Percentiles rank a stretch among this genome's conserved stretches.
phyloP scores from a whole-genome alignment of 768 basidiomycete genomes.

The Scleroderma bovista region DNA sequence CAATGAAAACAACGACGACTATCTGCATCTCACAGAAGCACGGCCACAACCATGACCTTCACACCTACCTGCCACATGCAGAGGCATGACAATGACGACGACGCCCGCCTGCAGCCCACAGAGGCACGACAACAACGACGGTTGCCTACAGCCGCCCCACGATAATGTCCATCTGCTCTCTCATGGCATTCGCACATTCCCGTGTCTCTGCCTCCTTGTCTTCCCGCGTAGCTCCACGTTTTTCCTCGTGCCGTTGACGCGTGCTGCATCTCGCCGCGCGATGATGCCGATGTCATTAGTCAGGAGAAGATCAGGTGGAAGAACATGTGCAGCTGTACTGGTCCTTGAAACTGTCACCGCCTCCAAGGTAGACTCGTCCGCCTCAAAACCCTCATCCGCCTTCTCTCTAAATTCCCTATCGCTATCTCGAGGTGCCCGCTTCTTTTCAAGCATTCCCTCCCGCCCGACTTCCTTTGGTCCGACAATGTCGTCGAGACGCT shows the following conservation, averaged over 20 bases:
- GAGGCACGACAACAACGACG: no score
- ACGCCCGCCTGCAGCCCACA: no score
- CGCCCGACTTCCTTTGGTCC: conserved; percentile 77
- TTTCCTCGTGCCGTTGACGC: conserved; percentile 55
- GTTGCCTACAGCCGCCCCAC: no score
- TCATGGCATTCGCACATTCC: conserved; percentile 58
- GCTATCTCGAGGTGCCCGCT: conserved; percentile 62
- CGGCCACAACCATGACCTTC: no score
- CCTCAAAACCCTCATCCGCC: conserved; percentile 72
- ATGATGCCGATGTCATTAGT: conserved; percentile 43
- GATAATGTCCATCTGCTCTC: no score
- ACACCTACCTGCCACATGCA: no score
- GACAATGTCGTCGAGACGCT: conserved; percentile 69
- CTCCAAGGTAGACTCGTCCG: conserved; percentile 78
- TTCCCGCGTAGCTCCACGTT: conserved; percentile 34
- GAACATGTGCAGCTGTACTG: conserved; percentile 42
- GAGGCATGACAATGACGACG: no score
- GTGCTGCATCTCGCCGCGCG: conserved; percentile 68
- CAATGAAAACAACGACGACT: no score
- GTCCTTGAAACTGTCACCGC: conserved; percentile 75
- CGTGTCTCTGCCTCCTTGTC: conserved; percentile 47
- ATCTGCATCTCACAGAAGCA: no score
- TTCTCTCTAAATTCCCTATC: conserved; percentile 67
- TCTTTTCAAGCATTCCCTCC: conserved; percentile 86
- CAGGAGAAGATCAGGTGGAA: not conserved